Evolutionary conservation across 495 filamentous ascomycete genomes (phyloP).

Genomic region (Lichina pygmaea): DNA sequence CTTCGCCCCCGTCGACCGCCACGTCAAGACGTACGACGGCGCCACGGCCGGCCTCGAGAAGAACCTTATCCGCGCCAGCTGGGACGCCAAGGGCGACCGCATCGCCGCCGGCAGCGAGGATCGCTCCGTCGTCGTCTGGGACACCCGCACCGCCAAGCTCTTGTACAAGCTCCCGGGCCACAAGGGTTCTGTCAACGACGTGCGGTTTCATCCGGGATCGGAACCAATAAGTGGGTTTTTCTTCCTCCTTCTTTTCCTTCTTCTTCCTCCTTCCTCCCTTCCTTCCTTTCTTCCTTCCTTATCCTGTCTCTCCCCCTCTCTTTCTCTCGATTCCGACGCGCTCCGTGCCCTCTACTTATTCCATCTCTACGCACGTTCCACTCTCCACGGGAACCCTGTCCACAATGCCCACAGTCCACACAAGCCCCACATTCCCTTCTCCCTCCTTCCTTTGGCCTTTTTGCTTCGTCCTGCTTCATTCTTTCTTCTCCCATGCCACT

Average conservation of each 20-base stretch:
- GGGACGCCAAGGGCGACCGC: conserved; percentile 64
- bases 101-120: conserved; percentile 67
- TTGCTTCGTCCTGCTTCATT: conserved; percentile 4
- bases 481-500: conserved; percentile 7
- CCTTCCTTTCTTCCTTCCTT: background rate
- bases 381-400: background rate
- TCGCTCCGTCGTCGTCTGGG: conserved; percentile 77
- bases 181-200: conserved; percentile 86
- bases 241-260: background rate
- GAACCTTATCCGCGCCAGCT: conserved; percentile 76
- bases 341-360: conserved; percentile 4
- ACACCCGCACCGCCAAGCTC: conserved; percentile 52
- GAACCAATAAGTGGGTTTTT: conserved; percentile 66
- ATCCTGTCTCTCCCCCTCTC: conserved; percentile 4
- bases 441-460: background rate
- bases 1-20: conserved; percentile 68
- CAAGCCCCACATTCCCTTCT: background rate
- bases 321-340: background rate
- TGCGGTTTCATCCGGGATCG: conserved; percentile 56
- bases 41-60: conserved; percentile 70
- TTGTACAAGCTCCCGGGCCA: conserved; percentile 89
- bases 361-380: background rate
- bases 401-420: no score
- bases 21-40: conserved; percentile 66
- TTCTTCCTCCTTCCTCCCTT: background rate